phyloP scores from a whole-genome alignment of 1,139 yeast genomes.

The Sugiyamaella grinbergsii region DNA sequence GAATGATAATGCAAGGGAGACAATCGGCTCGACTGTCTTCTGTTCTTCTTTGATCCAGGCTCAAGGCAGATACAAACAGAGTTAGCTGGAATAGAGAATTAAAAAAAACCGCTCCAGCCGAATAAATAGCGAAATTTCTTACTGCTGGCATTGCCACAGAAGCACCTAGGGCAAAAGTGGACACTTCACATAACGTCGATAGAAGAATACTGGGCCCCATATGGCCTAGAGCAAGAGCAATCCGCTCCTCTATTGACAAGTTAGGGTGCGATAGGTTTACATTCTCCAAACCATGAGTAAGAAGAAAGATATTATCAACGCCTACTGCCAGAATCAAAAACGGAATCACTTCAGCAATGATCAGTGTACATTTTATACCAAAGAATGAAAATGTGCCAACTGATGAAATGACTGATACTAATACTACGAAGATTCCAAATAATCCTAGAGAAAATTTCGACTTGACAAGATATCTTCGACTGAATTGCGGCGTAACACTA shows the following conservation, averaged over 20 bases:
- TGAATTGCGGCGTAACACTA: constrained; percentile 48
- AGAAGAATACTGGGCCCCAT: constrained; percentile 87
- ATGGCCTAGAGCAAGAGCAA: constrained; percentile 63
- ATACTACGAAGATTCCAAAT: constrained; percentile 76
- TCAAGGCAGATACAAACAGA: constrained; percentile 69
- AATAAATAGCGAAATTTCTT: constrained; percentile 84
- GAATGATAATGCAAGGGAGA: constrained; percentile 42
- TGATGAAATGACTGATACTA: constrained; percentile 76
- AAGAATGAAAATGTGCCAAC: constrained; percentile 71
- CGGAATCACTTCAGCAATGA: constrained; percentile 97
- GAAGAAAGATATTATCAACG: constrained; percentile 85
- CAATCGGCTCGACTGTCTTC: constrained; percentile 63
- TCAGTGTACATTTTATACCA: constrained; percentile 82
- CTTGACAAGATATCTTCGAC: constrained; percentile 47
- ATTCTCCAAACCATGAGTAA: constrained; percentile 73
- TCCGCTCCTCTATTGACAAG: constrained; percentile 54
- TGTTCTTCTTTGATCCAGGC: constrained; percentile 65
- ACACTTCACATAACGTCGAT: constrained; percentile 73
- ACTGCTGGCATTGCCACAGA: constrained; percentile 94
- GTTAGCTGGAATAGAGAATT: constrained; percentile 82
- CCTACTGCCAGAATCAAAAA: constrained; percentile 91
- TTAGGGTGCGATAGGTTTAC: constrained; percentile 52
- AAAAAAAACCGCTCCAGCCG: constrained; percentile 80
- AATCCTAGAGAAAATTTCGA: constrained; percentile 78
- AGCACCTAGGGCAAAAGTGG: constrained; percentile 78